phyloP scores from a whole-genome alignment of 2,329 filamentous ascomycete genomes.

The Coleophoma crateriformis region DNA sequence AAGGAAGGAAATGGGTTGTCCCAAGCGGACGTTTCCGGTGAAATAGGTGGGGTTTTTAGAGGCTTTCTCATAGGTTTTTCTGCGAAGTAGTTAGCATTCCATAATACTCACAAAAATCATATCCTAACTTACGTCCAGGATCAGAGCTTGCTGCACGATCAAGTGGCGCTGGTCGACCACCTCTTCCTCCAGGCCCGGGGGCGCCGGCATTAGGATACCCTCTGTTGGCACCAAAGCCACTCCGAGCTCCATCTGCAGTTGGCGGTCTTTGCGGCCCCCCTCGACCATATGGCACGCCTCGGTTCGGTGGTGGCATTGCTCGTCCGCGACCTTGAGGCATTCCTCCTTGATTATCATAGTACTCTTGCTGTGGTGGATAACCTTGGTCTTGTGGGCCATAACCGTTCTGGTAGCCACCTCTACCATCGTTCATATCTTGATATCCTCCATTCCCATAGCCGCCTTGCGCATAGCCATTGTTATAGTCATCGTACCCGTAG shows the following conservation, averaged over 20 bases:
- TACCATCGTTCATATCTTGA: conserved; percentile 1
- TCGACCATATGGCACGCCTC: conserved; percentile 11
- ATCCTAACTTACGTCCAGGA: conserved; percentile 22
- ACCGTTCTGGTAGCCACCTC: conserved; percentile 6
- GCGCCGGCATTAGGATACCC: conserved; percentile 13
- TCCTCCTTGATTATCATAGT: conserved; percentile 19
- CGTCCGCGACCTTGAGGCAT: conserved; percentile 5
- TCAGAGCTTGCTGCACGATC: conserved; percentile 17
- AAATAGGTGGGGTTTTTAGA: conserved; percentile 27
- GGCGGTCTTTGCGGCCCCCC: conserved; percentile 20
- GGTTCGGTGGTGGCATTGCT: conserved; percentile 12
- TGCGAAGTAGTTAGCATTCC: conserved; percentile 10
- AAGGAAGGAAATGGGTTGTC: conserved; percentile 45
- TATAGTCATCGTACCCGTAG: conserved; percentile 14
- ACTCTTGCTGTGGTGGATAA: conserved; percentile 22
- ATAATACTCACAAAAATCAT: conserved; percentile 8
- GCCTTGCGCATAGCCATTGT: conserved; percentile 20
- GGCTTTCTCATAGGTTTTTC: conserved; percentile 18
- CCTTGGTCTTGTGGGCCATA: conserved; percentile 21
- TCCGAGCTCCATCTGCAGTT: conserved; percentile 15
- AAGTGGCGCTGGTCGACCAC: conserved; percentile 9
- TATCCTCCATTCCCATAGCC: conserved; percentile 19
- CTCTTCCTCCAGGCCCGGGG: conserved; percentile 13
- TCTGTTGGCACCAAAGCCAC: conserved; percentile 11
- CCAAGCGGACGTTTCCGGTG: conserved; percentile 31